These are phyloP conservation scores for Gnomoniopsis smithogilvyi DNA, from an alignment of 2,329 filamentous ascomycete species.

Conservation along the genomic window DNA sequence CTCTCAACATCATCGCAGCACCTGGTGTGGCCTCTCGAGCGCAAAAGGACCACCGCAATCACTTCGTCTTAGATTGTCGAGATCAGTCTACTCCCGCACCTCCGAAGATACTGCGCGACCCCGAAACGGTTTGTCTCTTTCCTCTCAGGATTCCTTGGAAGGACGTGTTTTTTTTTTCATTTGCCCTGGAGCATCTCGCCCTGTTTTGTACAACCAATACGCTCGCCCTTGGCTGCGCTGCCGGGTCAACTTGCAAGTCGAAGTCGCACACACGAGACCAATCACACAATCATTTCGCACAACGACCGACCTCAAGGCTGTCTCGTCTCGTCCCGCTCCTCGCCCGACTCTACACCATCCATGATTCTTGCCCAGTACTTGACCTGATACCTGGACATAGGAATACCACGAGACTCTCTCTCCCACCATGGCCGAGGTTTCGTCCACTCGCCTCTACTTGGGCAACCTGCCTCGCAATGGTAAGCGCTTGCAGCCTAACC, in stretches of 20 bases:
- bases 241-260: background rate
- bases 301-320: constrained; percentile 13
- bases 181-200: background rate
- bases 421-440: constrained; percentile 77
- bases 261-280: background rate
- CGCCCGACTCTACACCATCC: background rate
- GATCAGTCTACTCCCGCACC: background rate
- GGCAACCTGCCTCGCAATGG: constrained; percentile 96
- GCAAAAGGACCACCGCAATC: background rate
- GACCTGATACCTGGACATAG: constrained; percentile 10
- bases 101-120: background rate
- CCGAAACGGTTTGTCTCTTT: constrained; percentile 10
- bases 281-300: background rate
- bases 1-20: background rate
- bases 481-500: constrained; percentile 47
- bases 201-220: background rate
- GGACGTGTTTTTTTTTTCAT: constrained; percentile 5
- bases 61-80: background rate
- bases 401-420: background rate
- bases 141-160: background rate
- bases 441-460: constrained; percentile 91
- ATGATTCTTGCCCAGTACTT: constrained; percentile 5
- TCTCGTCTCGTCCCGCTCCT: constrained; percentile 15
- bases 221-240: background rate
- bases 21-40: background rate